Evolutionary conservation across 441 rosid species (phyloP).

Genomic region (Populus trichocarpa): DNA sequence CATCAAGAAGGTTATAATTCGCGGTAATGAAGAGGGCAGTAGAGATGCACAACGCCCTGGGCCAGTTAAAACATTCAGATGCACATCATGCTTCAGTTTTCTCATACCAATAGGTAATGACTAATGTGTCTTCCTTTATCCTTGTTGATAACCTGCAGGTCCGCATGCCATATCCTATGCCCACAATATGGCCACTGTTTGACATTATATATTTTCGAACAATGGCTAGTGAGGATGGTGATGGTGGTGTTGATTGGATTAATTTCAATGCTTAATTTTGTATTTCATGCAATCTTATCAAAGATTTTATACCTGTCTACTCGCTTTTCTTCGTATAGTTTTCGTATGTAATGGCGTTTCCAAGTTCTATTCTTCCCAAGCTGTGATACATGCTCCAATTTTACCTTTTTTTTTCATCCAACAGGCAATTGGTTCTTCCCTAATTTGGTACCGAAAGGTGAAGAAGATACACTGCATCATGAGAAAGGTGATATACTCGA

Average conservation of each 20-base stretch:
- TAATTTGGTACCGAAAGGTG: accelerated
- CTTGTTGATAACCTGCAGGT: neutral
- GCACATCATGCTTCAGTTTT: constrained; percentile 5
- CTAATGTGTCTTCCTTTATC: neutral
- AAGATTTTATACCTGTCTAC: no score
- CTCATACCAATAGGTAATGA: neutral
- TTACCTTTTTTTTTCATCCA: neutral
- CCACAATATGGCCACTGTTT: no score
- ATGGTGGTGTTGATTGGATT: neutral
- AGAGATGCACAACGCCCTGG: neutral
- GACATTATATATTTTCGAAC: neutral
- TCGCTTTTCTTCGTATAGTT: no score
- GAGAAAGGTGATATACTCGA: neutral
- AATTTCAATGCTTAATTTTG: neutral
- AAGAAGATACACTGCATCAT: neutral
- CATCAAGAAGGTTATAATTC: constrained; percentile 13
- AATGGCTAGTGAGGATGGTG: neutral
- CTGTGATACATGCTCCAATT: neutral
- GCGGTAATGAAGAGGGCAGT: neutral
- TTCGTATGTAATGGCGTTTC: neutral
- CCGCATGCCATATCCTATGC: neutral
- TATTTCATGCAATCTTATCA: neutral
- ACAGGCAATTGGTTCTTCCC: neutral
- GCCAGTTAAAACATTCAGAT: neutral
- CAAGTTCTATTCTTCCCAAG: neutral